These are phyloP conservation scores for Wickerhamiella sorbophila DNA, from an alignment of 805 yeast species.

Conservation along the genomic window DNA sequence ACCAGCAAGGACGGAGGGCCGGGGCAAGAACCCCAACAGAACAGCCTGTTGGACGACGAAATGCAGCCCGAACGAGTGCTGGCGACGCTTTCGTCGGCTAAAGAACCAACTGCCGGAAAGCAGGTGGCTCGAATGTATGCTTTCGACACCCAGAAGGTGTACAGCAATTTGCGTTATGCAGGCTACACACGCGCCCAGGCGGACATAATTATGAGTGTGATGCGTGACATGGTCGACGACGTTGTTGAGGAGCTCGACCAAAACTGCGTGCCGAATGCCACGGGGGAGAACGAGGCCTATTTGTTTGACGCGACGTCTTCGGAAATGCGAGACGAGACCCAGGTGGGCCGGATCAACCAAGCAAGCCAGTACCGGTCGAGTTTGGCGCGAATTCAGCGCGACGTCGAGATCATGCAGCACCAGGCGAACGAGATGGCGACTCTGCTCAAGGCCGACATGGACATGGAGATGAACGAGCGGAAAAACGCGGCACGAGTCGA, in stretches of 20 bases:
- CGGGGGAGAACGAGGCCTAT: slow-evolving; percentile 76
- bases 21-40: not conserved
- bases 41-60: not conserved
- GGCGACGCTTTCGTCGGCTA: not conserved
- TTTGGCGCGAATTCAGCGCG: slow-evolving; percentile 55
- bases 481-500: slow-evolving; percentile 69
- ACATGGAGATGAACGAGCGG: slow-evolving; percentile 74
- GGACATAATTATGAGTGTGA: slow-evolving; percentile 37
- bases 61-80: not conserved
- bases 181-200: slow-evolving; percentile 54
- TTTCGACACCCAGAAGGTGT: slow-evolving; percentile 53
- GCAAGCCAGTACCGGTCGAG: slow-evolving; percentile 52
- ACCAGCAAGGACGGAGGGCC: too few species aligned
- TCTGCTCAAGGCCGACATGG: slow-evolving; percentile 57
- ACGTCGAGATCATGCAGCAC: slow-evolving; percentile 58
- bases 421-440: slow-evolving; percentile 52
- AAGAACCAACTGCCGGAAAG: not conserved
- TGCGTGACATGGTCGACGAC: slow-evolving; percentile 26
- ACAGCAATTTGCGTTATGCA: slow-evolving; percentile 35
- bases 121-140: slow-evolving; percentile 14
- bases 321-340: slow-evolving; percentile 67
- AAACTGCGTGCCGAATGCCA: slow-evolving; percentile 34
- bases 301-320: slow-evolving; percentile 85
- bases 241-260: slow-evolving; percentile 25
- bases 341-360: slow-evolving; percentile 54